phyloP scores from a whole-genome alignment of 2,329 filamentous ascomycete genomes.

The Aspergillus novoparasiticus region DNA sequence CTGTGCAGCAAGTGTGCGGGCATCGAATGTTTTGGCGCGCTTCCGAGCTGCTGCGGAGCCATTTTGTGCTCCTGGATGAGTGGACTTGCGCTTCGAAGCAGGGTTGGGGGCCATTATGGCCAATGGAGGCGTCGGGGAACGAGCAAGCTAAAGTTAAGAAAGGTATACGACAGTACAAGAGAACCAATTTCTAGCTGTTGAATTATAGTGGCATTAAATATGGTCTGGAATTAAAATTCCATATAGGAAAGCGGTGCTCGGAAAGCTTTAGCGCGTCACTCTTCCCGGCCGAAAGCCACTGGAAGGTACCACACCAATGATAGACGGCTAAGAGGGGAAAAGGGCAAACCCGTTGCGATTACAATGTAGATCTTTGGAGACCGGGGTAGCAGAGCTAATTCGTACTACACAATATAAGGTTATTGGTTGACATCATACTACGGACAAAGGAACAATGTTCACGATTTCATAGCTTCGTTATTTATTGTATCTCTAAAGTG shows the following conservation, averaged over 20 bases:
- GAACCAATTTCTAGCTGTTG: background rate
- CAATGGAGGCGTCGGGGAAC: background rate
- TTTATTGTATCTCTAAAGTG: slow-evolving; percentile 24
- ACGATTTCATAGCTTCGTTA: slow-evolving; percentile 28
- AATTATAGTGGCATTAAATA: background rate
- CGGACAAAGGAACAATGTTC: background rate
- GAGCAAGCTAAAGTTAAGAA: background rate
- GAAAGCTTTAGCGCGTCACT: slow-evolving; percentile 26
- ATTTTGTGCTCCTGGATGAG: slow-evolving; percentile 22
- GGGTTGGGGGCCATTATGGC: slow-evolving; percentile 36
- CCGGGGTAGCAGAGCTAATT: slow-evolving; percentile 17
- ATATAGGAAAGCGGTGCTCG: slow-evolving; percentile 5
- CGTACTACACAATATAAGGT: slow-evolving; percentile 1
- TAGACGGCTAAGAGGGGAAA: background rate
- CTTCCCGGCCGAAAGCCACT: slow-evolving; percentile 22
- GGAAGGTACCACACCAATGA: slow-evolving; percentile 17
- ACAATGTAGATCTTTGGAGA: slow-evolving; percentile 16
- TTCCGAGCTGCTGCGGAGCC: slow-evolving; percentile 38
- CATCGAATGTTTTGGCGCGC: slow-evolving; percentile 47
- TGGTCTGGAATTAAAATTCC: slow-evolving; percentile 5
- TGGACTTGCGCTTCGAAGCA: slow-evolving; percentile 37
- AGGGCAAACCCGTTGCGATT: too few relatives aligned
- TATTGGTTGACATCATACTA: slow-evolving; percentile 13
- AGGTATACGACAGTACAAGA: background rate
- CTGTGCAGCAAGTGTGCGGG: slow-evolving; percentile 48